phyloP scores from a whole-genome alignment of 805 yeast genomes.

The Candida parachauliodes region DNA sequence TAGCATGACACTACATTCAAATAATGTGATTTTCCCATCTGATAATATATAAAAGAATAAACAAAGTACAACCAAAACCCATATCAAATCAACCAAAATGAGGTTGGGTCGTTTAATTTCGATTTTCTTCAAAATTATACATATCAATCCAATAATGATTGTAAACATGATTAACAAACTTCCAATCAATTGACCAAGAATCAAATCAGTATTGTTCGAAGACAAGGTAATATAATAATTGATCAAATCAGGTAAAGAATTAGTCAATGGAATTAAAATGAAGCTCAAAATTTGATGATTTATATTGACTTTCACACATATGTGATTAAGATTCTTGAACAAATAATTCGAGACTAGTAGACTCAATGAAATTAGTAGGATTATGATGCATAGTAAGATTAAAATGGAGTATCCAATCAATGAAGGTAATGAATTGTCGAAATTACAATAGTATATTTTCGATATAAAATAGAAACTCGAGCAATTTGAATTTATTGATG shows the following conservation, averaged over 20 bases:
- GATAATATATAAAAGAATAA: slow-evolving; percentile 25
- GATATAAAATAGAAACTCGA: slow-evolving; percentile 25
- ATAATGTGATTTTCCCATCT: slow-evolving; percentile 31
- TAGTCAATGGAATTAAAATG: slow-evolving; percentile 32
- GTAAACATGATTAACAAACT: slow-evolving; percentile 30
- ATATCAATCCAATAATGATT: slow-evolving; percentile 31
- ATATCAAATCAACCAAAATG: slow-evolving; percentile 24
- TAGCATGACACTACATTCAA: slow-evolving; percentile 27
- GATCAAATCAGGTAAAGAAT: slow-evolving; percentile 35
- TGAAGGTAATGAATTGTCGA: slow-evolving; percentile 11
- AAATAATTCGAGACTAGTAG: slow-evolving; percentile 33
- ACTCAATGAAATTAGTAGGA: slow-evolving; percentile 26
- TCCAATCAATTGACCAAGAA: slow-evolving; percentile 37
- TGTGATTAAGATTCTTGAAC: slow-evolving; percentile 25
- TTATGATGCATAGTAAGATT: slow-evolving; percentile 16
- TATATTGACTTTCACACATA: slow-evolving; percentile 21
- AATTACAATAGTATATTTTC: slow-evolving; percentile 24
- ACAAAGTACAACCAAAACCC: slow-evolving; percentile 24
- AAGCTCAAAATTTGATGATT: slow-evolving; percentile 30
- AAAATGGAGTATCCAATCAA: slow-evolving; percentile 10
- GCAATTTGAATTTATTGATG: slow-evolving; percentile 17
- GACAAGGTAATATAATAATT: slow-evolving; percentile 30
- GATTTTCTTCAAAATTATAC: slow-evolving; percentile 21
- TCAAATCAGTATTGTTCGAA: slow-evolving; percentile 27
- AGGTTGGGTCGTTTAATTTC: slow-evolving; percentile 16